Percentiles rank a stretch among this genome's conserved stretches.
Conservation (phyloP, 2,329 filamentous ascomycete genomes). For the Fusarium falciforme region DNA sequence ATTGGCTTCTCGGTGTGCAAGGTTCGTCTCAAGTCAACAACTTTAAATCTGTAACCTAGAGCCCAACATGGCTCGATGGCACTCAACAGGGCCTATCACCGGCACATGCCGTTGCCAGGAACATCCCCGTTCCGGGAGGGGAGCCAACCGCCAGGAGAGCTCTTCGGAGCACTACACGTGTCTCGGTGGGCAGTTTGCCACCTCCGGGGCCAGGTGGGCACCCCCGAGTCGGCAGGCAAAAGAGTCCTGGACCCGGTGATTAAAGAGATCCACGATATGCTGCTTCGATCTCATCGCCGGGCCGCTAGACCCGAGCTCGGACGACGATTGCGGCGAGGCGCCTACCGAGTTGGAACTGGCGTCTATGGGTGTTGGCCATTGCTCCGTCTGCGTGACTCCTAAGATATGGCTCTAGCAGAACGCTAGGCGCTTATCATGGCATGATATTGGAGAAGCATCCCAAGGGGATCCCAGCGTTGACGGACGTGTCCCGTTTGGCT, state of each 20-base stretch:
- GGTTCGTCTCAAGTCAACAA: not conserved
- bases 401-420: constrained; percentile 1
- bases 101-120: constrained; percentile 22
- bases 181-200: constrained; percentile 20
- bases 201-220: constrained; percentile 1
- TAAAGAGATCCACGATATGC: constrained; percentile 34
- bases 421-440: constrained; percentile 31
- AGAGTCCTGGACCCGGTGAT: constrained; percentile 21
- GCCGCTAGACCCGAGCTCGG: constrained; percentile 29
- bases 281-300: constrained; percentile 37
- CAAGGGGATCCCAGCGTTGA: constrained; percentile 23
- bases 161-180: constrained; percentile 36
- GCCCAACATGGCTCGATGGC: not conserved
- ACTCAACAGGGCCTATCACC: constrained; percentile 1
- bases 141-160: constrained; percentile 18
- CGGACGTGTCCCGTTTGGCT: constrained; percentile 24
- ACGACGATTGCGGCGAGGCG: constrained; percentile 9
- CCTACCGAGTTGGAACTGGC: constrained; percentile 27
- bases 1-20: not conserved
- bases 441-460: constrained; percentile 33
- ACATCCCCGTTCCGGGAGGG: constrained; percentile 30
- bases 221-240: not conserved
- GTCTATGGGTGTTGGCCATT: constrained; percentile 12
- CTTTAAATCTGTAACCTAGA: not conserved
- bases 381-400: constrained; percentile 12